phyloP scores from a whole-genome alignment of 192 early-diverging fungal species.

The Obelidium mucronatum region DNA sequence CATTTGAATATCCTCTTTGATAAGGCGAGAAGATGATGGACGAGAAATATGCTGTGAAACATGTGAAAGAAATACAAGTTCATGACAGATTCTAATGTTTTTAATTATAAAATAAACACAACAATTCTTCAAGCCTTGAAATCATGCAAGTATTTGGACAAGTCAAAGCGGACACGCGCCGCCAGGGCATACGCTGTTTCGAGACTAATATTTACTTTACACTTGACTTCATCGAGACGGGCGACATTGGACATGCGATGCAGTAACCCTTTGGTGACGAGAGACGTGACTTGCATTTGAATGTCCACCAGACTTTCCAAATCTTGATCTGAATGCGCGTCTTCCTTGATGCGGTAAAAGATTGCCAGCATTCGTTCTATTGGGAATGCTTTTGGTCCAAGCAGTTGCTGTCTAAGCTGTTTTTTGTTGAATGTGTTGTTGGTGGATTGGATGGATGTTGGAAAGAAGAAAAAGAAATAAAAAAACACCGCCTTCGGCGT shows the following conservation, averaged over 20 bases:
- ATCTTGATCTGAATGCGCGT: slow-evolving; percentile 39
- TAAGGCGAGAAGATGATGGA: too few species aligned
- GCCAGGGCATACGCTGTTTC: slow-evolving; percentile 68
- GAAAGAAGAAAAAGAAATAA: too few species aligned
- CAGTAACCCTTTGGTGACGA: slow-evolving; percentile 79
- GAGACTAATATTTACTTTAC: slow-evolving; percentile 83
- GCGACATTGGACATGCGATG: slow-evolving; percentile 70
- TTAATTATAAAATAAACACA: too few species aligned
- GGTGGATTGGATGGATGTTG: neutral
- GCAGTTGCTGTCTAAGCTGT: slow-evolving; percentile 78
- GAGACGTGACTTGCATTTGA: slow-evolving; percentile 78
- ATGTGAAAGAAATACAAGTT: too few species aligned
- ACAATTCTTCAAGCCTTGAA: slow-evolving; percentile 41
- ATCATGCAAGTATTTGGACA: slow-evolving; percentile 72
- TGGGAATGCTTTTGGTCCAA: slow-evolving; percentile 91
- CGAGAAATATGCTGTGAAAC: too few species aligned
- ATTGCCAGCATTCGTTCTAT: slow-evolving; percentile 97
- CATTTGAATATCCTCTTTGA: too few species aligned
- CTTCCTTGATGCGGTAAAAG: slow-evolving; percentile 75
- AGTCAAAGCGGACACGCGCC: slow-evolving; percentile 82
- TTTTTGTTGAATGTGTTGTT: neutral
- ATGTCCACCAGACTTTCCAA: slow-evolving; percentile 83
- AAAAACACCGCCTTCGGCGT: neutral
- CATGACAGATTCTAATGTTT: too few species aligned
- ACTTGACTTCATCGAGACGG: slow-evolving; percentile 82